These are phyloP conservation scores for Chaetomium olivaceum DNA, from an alignment of 2,329 filamentous ascomycete species.

Conservation along the genomic window DNA sequence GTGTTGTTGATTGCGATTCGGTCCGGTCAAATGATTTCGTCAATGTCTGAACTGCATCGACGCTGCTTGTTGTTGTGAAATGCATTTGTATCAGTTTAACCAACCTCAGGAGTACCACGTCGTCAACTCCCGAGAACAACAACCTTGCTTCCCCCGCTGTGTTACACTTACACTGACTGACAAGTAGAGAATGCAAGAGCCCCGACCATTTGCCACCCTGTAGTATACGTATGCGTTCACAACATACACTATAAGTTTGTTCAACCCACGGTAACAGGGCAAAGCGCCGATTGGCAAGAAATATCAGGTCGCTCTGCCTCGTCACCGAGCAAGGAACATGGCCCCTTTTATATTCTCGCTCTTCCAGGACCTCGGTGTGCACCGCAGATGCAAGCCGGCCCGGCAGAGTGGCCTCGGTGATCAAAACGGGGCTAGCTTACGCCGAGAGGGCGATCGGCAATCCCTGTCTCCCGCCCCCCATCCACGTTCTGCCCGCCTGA, in stretches of 20 bases:
- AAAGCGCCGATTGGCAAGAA: conserved; percentile 11
- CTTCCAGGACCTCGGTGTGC: conserved; percentile 17
- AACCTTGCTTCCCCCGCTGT: neutral
- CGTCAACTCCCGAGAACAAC: neutral
- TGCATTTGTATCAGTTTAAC: neutral
- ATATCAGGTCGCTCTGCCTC: neutral
- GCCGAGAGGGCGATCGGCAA: conserved; percentile 13
- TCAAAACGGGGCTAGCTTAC: conserved; percentile 14
- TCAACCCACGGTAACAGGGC: neutral
- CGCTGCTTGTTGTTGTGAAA: neutral
- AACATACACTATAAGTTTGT: neutral
- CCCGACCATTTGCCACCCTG: neutral
- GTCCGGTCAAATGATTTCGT: neutral
- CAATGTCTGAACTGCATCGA: neutral
- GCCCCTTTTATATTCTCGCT: neutral
- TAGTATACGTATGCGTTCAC: neutral
- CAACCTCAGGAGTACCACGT: neutral
- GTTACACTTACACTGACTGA: neutral
- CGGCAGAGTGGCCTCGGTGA: conserved; percentile 16
- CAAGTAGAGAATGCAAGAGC: neutral
- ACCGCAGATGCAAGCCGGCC: conserved; percentile 1
- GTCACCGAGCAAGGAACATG: neutral
- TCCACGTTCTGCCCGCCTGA: conserved; percentile 5
- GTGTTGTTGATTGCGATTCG: neutral
- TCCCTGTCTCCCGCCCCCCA: conserved; percentile 7